A percentile compares a stretch with the other conserved stretches of the same genome.
Conservation (phyloP, 306 rosid genomes). For the Fragaria vesca region DNA sequence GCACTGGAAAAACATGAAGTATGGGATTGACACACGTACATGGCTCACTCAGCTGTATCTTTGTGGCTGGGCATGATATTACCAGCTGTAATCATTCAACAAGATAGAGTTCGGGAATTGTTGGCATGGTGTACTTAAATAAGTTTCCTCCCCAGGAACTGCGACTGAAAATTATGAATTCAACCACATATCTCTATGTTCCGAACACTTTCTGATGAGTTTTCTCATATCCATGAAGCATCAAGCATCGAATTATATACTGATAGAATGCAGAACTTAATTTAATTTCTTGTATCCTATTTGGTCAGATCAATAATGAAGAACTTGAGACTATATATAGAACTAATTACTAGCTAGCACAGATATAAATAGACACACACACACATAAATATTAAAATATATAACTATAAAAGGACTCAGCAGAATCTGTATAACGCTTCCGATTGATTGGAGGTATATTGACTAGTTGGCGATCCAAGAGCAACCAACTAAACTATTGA, state of each 20-base stretch:
- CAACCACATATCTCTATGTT: neutral
- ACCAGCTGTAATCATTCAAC: neutral
- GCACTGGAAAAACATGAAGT: neutral
- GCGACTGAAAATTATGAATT: neutral
- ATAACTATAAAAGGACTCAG: neutral
- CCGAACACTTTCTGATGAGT: neutral
- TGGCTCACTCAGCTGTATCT: neutral
- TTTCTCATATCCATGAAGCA: neutral
- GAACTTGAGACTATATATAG: neutral
- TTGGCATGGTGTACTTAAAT: neutral
- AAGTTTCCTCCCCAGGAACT: neutral
- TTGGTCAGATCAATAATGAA: neutral
- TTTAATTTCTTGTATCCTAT: neutral
- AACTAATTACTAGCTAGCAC: no score
- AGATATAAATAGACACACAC: no score
- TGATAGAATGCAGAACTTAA: neutral
- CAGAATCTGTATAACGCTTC: neutral
- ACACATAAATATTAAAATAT: no score
- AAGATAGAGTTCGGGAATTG: neutral
- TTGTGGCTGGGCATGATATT: neutral
- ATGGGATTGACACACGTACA: neutral
- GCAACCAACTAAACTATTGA: neutral
- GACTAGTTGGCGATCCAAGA: neutral
- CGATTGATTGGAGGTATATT: neutral
- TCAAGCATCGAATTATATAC: neutral